Base-by-base conservation (phyloP, 2,329 filamentous ascomycete genomes). In the Aspergillus fumigatiaffinis region DNA sequence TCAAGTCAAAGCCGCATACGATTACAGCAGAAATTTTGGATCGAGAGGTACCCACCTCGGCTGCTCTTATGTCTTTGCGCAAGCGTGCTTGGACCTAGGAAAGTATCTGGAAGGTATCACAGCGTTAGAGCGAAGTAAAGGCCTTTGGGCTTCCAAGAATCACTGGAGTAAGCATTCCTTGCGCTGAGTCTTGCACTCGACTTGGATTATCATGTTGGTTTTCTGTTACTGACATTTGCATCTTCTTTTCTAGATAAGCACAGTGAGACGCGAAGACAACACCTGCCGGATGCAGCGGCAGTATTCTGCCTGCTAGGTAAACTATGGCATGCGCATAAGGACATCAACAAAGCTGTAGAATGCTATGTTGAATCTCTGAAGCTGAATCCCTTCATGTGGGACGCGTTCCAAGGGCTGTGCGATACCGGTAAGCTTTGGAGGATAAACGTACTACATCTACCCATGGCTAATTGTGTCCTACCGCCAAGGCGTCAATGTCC, bases 351-450 rank as follows among this genome's bases (percentile, higher is more conserved):
- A 73, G 92, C 94, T 7, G 86, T 93, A 17, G 84, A 89, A 63
- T 91, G 86, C 72, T 97, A 94, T 70, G 91, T 96, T 64, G 91
- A 95, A 59, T 86, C 92, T 5, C 78, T 99, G 66, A 95, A 92
- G 75, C 74, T 87, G 54, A 99, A 97, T 68, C 92, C 94, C 1
- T 93, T 97, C 74, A 94, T 96, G 84, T 99, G 94, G 94, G 94
- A 99, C 79, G 92, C 93, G 0, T 97, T 97, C 68, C 87, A 88
- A 23, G 88, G 86, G 17, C 82, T 99, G 7, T 96, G 92, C 71
- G 92, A 97, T 69, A 90, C 84, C 47, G 86, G 84, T 78, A 72
- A 66, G 73, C 63, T 50, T 49, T 44, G 21, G 25, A 4, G 12
- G 10, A 5, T 32, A 25, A 20, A 14, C 14, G 3, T 50, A 12